These are phyloP conservation scores for Triticum turgidum DNA, from an alignment of 176 grass and related monocot species.

Conservation along the genomic window DNA sequence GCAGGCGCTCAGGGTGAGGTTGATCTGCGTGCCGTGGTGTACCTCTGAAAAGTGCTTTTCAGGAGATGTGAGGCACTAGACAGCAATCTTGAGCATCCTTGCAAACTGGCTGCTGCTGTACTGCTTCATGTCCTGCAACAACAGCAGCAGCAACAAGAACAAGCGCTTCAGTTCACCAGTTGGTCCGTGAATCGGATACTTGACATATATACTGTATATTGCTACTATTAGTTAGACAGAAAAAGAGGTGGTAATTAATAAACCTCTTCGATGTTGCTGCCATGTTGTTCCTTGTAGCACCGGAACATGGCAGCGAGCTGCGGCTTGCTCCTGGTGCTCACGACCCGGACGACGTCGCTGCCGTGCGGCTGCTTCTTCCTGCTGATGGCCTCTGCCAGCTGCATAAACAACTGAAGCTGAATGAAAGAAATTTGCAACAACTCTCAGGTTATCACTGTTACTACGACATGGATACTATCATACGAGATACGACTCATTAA, in stretches of 20 bases:
- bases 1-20: too few relatives aligned
- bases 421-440: conserved; percentile 8
- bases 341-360: conserved; percentile 55
- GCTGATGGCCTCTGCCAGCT: conserved; percentile 41
- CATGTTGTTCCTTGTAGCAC: conserved; percentile 45
- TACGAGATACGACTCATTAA: not conserved
- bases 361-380: conserved; percentile 38
- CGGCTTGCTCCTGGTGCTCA: conserved; percentile 57
- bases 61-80: too few relatives aligned
- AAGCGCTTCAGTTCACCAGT: not conserved
- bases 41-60: too few relatives aligned
- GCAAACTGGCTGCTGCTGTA: conserved; percentile 38
- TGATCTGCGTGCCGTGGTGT: too few relatives aligned
- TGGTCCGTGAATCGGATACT: too few relatives aligned
- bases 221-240: too few relatives aligned
- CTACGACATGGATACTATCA: not conserved
- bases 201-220: too few relatives aligned
- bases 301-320: conserved; percentile 63
- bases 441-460: conserved; percentile 14
- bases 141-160: not conserved
- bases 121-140: conserved; percentile 50
- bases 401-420: conserved; percentile 18
- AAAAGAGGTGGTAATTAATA: too few relatives aligned
- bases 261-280: conserved; percentile 63
- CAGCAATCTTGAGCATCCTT: too few relatives aligned